These are phyloP conservation scores for Nakazawaea laoshanensis DNA, from an alignment of 805 yeast genomes.

Conservation along the genomic window DNA sequence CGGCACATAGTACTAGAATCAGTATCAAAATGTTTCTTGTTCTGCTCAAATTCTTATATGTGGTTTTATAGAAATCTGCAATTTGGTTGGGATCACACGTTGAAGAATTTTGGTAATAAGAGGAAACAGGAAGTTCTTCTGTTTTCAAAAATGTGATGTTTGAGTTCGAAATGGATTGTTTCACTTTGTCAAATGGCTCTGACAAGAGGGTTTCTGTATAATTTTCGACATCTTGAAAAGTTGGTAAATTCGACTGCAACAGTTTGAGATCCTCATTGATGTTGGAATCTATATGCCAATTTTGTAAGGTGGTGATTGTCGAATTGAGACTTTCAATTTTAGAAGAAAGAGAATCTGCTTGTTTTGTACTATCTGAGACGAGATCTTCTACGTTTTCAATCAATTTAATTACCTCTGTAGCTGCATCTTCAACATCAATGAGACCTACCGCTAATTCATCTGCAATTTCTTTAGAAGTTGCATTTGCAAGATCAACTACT, in stretches of 20 bases:
- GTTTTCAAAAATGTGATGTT: neutral
- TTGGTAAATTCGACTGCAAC: slow-evolving; percentile 48
- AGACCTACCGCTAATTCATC: slow-evolving; percentile 61
- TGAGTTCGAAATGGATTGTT: slow-evolving; percentile 26
- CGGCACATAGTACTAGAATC: slow-evolving; percentile 29
- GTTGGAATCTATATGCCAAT: slow-evolving; percentile 56
- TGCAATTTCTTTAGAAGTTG: slow-evolving; percentile 44
- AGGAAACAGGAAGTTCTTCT: too few relatives aligned
- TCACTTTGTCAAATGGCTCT: slow-evolving; percentile 49
- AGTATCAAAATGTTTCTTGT: neutral
- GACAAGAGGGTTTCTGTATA: slow-evolving; percentile 45
- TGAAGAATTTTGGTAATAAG: too few relatives aligned
- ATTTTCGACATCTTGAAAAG: slow-evolving; percentile 55
- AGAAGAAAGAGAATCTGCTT: slow-evolving; percentile 22
- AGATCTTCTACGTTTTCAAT: slow-evolving; percentile 45
- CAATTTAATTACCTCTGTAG: slow-evolving; percentile 47
- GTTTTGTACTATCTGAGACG: slow-evolving; percentile 35
- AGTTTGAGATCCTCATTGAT: slow-evolving; percentile 49
- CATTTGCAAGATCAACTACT: slow-evolving; percentile 52
- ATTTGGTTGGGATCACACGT: slow-evolving; percentile 2
- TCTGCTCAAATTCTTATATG: neutral
- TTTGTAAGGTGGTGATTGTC: slow-evolving; percentile 44
- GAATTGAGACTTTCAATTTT: slow-evolving; percentile 42
- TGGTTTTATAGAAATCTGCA: slow-evolving; percentile 3
- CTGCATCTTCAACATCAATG: slow-evolving; percentile 43